These are phyloP conservation scores for Phylloporus scabripes DNA, from an alignment of 768 basidiomycete species.

Conservation along the genomic window DNA sequence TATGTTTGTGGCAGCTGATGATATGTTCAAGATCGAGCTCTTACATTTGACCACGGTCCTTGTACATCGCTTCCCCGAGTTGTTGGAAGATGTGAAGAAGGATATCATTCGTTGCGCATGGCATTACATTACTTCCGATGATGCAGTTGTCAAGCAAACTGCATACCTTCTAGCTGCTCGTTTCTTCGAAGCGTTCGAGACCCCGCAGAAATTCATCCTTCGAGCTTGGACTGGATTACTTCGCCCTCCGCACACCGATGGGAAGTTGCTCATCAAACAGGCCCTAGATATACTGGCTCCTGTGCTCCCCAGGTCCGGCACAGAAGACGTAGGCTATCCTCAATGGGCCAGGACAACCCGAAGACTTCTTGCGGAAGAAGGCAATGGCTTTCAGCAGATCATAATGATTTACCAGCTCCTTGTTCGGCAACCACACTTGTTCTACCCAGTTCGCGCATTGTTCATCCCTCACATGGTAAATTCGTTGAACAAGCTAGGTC, in stretches of 20 bases:
- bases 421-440: conserved; percentile 83
- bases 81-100: conserved; percentile 80
- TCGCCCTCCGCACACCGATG: conserved; percentile 74
- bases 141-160: conserved; percentile 88
- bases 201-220: conserved; percentile 85
- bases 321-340: conserved; percentile 53
- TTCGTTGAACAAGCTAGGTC: conserved; percentile 83
- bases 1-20: conserved; percentile 58
- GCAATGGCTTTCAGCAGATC: conserved; percentile 59
- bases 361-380: conserved; percentile 84
- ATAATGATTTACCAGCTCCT: conserved; percentile 88
- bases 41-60: conserved; percentile 85
- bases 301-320: conserved; percentile 61
- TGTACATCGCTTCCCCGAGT: conserved; percentile 75
- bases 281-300: conserved; percentile 86
- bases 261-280: conserved; percentile 69
- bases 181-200: conserved; percentile 86
- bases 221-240: conserved; percentile 89
- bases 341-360: conserved; percentile 87
- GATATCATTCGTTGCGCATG: conserved; percentile 93
- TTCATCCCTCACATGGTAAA: conserved; percentile 94
- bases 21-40: conserved; percentile 86
- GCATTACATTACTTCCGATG: conserved; percentile 81
- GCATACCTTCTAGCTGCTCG: conserved; percentile 86
- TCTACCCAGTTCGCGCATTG: conserved; percentile 87